phyloP scores from a whole-genome alignment of 495 filamentous ascomycete species.

The Lentithecium fluviatile region DNA sequence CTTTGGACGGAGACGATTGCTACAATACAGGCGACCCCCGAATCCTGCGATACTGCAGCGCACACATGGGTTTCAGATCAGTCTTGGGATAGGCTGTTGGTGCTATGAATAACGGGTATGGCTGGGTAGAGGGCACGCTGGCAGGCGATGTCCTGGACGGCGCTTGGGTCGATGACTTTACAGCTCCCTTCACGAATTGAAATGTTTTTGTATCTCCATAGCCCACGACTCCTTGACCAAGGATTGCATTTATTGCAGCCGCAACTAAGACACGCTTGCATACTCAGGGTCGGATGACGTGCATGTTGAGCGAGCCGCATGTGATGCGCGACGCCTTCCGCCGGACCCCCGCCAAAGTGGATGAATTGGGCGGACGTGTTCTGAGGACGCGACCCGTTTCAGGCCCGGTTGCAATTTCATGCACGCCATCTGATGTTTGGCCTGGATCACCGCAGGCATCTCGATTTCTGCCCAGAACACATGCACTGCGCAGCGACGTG shows the following conservation, averaged over 20 bases:
- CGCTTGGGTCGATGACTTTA: too few species aligned
- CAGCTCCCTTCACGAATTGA: too few species aligned
- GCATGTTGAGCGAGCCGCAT: not conserved
- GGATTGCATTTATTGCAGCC: not conserved
- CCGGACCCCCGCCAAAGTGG: constrained; percentile 5
- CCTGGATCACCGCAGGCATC: not conserved
- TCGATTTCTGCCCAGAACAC: not conserved
- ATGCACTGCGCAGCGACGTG: not conserved
- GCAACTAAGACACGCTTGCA: not conserved
- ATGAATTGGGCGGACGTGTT: constrained; percentile 23
- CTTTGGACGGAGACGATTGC: not conserved
- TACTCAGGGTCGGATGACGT: not conserved
- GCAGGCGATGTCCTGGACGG: too few species aligned
- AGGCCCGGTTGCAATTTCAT: constrained; percentile 19
- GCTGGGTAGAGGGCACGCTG: too few species aligned
- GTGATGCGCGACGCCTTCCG: not conserved
- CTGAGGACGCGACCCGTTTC: constrained; percentile 24
- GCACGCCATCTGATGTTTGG: not conserved
- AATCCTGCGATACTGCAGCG: too few species aligned
- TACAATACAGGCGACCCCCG: too few species aligned
- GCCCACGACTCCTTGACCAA: not conserved
- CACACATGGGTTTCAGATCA: too few species aligned
- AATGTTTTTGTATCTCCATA: not conserved
- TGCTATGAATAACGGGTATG: too few species aligned
- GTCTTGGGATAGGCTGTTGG: too few species aligned